Conservation (phyloP, 768 basidiomycete species). For the Mycena albidolilacea region DNA sequence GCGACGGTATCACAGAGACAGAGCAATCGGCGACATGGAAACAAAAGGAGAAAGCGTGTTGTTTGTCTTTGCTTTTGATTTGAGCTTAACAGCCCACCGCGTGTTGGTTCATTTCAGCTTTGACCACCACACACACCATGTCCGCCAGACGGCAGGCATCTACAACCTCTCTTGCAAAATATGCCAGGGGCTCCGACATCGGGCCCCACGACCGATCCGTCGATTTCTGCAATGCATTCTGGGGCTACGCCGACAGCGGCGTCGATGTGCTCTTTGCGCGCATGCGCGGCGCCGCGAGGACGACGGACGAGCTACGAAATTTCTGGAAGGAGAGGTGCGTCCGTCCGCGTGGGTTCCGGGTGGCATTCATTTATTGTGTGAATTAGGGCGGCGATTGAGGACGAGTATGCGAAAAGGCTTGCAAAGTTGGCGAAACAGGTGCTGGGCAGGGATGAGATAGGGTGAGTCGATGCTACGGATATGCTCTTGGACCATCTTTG, state of each 20-base stretch:
- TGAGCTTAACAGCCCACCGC: not conserved
- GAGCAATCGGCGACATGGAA: not conserved
- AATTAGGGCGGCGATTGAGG: slow-evolving; percentile 87
- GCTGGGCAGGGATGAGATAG: slow-evolving; percentile 93
- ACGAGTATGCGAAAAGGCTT: slow-evolving; percentile 93
- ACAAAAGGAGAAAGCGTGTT: not conserved
- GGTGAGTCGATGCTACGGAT: slow-evolving; percentile 66
- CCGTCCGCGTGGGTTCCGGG: slow-evolving; percentile 22
- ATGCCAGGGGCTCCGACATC: slow-evolving; percentile 58
- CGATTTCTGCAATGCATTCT: slow-evolving; percentile 98
- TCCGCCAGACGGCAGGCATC: slow-evolving; percentile 85
- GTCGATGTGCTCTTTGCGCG: slow-evolving; percentile 93
- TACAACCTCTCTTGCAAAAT: slow-evolving; percentile 84
- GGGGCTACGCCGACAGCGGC: slow-evolving; percentile 90
- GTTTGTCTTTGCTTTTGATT: not conserved
- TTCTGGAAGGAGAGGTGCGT: slow-evolving; percentile 96
- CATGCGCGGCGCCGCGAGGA: slow-evolving; percentile 88
- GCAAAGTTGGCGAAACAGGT: slow-evolving; percentile 81
- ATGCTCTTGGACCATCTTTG: not conserved
- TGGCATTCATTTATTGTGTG: not conserved
- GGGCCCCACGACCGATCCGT: slow-evolving; percentile 64
- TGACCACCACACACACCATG: slow-evolving; percentile 54
- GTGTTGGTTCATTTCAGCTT: slow-evolving; percentile 18
- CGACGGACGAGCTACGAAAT: slow-evolving; percentile 88
- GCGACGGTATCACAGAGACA: no score